Percentiles rank a stretch among this genome's conserved stretches.
These are phyloP conservation scores for Saccharum hybrid DNA, from an alignment of 202 grass and related monocot genomes.

Conservation along the genomic window DNA sequence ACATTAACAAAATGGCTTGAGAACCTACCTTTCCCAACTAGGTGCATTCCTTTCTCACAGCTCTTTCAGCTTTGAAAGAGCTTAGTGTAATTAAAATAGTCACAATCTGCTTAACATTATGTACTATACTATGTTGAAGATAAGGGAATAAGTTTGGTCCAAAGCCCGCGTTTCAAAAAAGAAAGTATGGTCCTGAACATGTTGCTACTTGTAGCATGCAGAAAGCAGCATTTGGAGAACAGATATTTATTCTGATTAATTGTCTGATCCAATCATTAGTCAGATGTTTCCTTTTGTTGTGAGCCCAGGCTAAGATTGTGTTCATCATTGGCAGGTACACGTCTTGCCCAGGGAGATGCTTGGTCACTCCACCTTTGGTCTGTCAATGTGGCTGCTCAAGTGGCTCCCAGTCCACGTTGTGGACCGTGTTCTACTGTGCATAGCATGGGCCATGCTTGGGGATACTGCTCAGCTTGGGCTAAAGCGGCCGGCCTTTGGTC, in stretches of 20 bases:
- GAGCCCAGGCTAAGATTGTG: constrained; percentile 50
- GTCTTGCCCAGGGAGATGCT: constrained; percentile 95
- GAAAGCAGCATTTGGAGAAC: constrained; percentile 49
- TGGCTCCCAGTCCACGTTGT: constrained; percentile 80
- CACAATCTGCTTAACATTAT: constrained; percentile 53
- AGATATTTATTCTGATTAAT: constrained; percentile 49
- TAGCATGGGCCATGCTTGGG: constrained; percentile 72
- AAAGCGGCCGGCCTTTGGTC: constrained; percentile 75
- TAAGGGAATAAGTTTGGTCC: constrained; percentile 66
- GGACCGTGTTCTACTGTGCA: constrained; percentile 66
- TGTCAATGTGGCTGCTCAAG: constrained; percentile 89
- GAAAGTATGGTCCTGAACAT: constrained; percentile 17
- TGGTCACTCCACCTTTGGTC: constrained; percentile 83
- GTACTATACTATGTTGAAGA: constrained; percentile 64
- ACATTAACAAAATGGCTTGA: constrained; percentile 68
- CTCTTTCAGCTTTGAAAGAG: constrained; percentile 75
- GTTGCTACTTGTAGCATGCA: constrained; percentile 70
- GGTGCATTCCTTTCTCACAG: constrained; percentile 66
- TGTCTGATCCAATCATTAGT: constrained; percentile 72
- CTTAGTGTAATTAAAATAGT: constrained; percentile 59
- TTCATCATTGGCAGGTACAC: constrained; percentile 82
- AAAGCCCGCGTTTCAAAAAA: constrained; percentile 39
- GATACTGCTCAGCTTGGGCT: constrained; percentile 77
- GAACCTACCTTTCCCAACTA: constrained; percentile 68
- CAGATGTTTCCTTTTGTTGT: constrained; percentile 64